Percentiles rank a stretch among this genome's conserved stretches.
These are phyloP conservation scores for Ogataea populi-albae DNA, from an alignment of 805 yeast genomes.

Conservation along the genomic window DNA sequence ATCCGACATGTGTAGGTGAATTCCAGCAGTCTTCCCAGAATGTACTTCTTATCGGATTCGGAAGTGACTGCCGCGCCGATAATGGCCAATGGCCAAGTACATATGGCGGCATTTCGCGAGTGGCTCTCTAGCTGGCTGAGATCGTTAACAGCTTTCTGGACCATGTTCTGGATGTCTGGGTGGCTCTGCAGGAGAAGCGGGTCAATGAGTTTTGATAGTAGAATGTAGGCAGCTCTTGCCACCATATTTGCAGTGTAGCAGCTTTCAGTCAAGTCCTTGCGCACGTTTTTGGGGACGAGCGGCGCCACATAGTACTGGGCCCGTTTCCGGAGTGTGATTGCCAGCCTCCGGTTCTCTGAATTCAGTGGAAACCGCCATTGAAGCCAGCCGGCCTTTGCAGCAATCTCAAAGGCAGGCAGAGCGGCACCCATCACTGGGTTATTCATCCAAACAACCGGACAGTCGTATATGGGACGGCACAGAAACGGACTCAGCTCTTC, in stretches of 20 bases:
- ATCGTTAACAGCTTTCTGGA: not conserved
- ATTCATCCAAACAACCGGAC: slow-evolving; percentile 35
- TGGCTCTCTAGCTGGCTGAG: not conserved
- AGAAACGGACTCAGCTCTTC: not conserved
- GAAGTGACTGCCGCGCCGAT: slow-evolving; percentile 1
- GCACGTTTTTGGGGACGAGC: not conserved
- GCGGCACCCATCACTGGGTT: slow-evolving; percentile 41
- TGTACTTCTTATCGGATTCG: not conserved
- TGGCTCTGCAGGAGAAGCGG: not conserved
- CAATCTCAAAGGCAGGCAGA: slow-evolving; percentile 31
- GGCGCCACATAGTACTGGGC: not conserved
- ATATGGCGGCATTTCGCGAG: not conserved
- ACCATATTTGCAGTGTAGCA: not conserved
- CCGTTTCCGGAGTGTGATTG: not conserved
- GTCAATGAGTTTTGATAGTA: not conserved
- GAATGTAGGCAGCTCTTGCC: not conserved
- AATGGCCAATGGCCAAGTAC: slow-evolving; percentile 1
- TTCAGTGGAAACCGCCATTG: slow-evolving; percentile 4
- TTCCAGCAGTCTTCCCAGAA: too few relatives aligned
- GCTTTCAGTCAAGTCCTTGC: not conserved
- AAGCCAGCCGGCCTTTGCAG: slow-evolving; percentile 36
- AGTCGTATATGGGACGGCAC: not conserved
- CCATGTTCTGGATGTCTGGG: not conserved
- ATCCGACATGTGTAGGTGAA: too few relatives aligned
- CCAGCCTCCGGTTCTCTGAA: not conserved